phyloP scores from a whole-genome alignment of 202 grass and related monocot genomes.

The Saccharum hybrid region DNA sequence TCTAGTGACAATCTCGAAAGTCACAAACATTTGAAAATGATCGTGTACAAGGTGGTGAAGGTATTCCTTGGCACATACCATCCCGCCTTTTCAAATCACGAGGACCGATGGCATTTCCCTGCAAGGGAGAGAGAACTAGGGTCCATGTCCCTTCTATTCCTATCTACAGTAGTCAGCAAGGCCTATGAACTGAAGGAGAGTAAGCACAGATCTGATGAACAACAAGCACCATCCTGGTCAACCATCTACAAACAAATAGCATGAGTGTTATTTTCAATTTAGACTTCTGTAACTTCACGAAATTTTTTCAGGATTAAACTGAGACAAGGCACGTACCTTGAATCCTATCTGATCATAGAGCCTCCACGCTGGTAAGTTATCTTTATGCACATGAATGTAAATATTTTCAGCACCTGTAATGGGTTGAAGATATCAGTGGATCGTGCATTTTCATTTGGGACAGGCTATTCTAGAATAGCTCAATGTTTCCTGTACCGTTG shows the following conservation, averaged over 20 bases:
- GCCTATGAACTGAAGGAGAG: constrained; percentile 48
- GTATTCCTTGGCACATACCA: constrained; percentile 43
- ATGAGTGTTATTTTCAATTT: not conserved
- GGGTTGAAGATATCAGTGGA: constrained; percentile 8
- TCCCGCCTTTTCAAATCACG: constrained; percentile 48
- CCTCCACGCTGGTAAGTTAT: constrained; percentile 61
- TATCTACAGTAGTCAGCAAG: constrained; percentile 15
- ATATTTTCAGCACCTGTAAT: constrained; percentile 54
- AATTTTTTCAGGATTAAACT: not conserved
- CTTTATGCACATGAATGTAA: constrained; percentile 72
- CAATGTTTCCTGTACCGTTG: constrained; percentile 54
- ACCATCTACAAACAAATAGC: constrained; percentile 52
- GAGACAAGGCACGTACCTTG: constrained; percentile 52
- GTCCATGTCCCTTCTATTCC: constrained; percentile 20
- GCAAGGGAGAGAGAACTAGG: not conserved
- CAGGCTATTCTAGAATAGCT: constrained; percentile 4
- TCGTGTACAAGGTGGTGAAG: constrained; percentile 38
- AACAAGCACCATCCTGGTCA: not conserved
- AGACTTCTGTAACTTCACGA: not conserved
- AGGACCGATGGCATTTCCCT: constrained; percentile 42
- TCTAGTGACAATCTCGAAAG: constrained; percentile 1
- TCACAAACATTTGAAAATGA: constrained; percentile 29
- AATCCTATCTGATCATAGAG: constrained; percentile 72
- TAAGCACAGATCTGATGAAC: constrained; percentile 51
- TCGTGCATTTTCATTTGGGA: not conserved